These are phyloP conservation scores for Diospyros lotus DNA, from an alignment of 148 eudicot genomes.

Conservation along the genomic window DNA sequence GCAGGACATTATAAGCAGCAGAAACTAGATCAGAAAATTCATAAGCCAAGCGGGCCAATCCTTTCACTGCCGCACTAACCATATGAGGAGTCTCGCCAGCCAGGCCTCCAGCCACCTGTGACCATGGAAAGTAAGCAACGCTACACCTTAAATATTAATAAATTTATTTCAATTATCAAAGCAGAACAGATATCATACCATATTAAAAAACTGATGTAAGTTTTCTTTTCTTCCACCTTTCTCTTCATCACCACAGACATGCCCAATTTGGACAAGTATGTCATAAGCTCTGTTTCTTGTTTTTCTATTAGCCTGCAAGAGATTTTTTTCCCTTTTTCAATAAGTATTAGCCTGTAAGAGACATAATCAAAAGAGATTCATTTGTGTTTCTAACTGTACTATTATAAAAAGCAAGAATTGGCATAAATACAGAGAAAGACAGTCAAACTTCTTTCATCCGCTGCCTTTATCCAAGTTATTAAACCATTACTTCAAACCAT, in stretches of 20 bases:
- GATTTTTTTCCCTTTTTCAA: conserved; percentile 38
- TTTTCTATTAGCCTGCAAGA: conserved; percentile 75
- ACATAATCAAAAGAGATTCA: conserved; percentile 2
- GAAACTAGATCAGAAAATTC: conserved; percentile 89
- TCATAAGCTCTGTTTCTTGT: conserved; percentile 95
- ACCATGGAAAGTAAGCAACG: conserved; percentile 7
- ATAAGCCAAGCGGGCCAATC: conserved; percentile 95
- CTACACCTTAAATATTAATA: background rate
- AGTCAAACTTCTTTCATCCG: background rate
- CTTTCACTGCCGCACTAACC: conserved; percentile 95
- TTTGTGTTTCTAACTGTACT: background rate
- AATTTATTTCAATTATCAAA: background rate
- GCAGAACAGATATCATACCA: conserved; percentile 35
- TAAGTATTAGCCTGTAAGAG: conserved; percentile 47
- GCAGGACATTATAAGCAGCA: conserved; percentile 69
- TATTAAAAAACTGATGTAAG: conserved; percentile 63
- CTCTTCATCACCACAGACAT: conserved; percentile 77
- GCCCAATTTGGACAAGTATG: conserved; percentile 89
- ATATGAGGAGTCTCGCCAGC: conserved; percentile 89
- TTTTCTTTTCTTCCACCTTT: conserved; percentile 62
- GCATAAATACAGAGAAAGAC: background rate
- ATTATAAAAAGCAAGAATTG: background rate
- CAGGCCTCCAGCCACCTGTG: conserved; percentile 81
- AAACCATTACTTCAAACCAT: background rate
- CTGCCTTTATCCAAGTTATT: background rate